Conservation (phyloP, 169 alveolate species). For the Blepharisma undulans region DNA sequence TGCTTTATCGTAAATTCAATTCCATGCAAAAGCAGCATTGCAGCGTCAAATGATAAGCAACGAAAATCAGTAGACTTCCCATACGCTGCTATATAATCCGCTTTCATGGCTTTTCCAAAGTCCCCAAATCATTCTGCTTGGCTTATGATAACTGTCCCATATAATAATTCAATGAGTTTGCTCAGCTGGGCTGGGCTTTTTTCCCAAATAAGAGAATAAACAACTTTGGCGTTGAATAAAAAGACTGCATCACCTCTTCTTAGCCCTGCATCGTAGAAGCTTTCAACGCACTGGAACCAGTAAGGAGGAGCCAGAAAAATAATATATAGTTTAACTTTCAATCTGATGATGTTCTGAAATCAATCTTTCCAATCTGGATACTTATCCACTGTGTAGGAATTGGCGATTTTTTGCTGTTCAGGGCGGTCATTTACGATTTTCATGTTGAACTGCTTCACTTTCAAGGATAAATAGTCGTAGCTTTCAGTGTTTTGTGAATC, state of each 20-base stretch:
- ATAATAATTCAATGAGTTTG: not conserved
- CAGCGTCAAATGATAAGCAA: not conserved
- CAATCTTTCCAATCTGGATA: not conserved
- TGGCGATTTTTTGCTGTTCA: not conserved
- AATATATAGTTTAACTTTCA: not conserved
- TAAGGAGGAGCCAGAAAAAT: not conserved
- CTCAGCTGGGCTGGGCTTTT: not conserved
- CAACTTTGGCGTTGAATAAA: not conserved
- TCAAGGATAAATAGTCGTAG: too few species aligned
- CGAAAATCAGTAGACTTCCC: not conserved
- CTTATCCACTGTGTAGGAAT: not conserved
- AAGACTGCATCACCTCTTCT: not conserved
- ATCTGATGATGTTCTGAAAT: too few species aligned
- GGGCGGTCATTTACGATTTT: not conserved
- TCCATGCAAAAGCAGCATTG: not conserved
- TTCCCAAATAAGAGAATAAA: not conserved
- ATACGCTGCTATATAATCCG: not conserved
- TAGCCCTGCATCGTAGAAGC: constrained; percentile 9
- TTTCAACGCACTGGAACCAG: not conserved
- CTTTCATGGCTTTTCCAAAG: not conserved
- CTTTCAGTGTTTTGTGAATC: not conserved
- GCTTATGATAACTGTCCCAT: not conserved
- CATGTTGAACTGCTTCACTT: not conserved
- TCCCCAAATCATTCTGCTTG: not conserved
- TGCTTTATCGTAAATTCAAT: not conserved